Conservation (phyloP, 352 stramenopile species). For the Blastocystis sp. region DNA sequence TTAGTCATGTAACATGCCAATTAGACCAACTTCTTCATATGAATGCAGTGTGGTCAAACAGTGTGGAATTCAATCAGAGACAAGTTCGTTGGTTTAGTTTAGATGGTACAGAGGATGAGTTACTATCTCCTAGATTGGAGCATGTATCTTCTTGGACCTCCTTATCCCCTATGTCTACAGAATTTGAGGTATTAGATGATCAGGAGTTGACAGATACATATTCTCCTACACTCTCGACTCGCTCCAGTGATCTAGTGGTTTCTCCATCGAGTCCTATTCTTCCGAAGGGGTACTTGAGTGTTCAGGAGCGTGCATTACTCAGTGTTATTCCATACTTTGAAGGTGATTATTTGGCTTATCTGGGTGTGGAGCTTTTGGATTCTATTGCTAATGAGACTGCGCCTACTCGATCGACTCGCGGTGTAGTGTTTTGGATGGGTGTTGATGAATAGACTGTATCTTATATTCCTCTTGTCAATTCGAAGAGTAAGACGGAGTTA, state of each 20-base stretch:
- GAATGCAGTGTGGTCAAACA: background rate
- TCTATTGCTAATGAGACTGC: background rate
- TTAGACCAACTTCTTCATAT: conserved; percentile 48
- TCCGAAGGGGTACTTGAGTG: background rate
- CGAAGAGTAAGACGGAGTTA: conserved; percentile 37
- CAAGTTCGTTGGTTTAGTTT: background rate
- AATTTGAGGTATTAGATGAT: background rate
- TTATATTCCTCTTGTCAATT: background rate
- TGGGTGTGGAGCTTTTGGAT: conserved; percentile 39
- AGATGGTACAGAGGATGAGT: background rate
- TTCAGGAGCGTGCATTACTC: conserved; percentile 10
- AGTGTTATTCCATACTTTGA: conserved; percentile 28
- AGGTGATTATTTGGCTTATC: conserved; percentile 31
- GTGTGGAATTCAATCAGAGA: background rate
- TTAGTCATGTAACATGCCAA: conserved; percentile 2
- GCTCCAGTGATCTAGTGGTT: background rate
- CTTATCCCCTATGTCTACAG: background rate
- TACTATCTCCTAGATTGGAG: background rate
- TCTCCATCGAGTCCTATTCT: background rate
- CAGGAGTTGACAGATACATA: background rate
- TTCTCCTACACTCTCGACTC: background rate
- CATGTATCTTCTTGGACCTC: background rate
- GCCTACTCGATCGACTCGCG: background rate
- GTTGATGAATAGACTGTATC: background rate
- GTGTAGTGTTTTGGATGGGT: background rate